These are phyloP conservation scores for Colletotrichum sp. DNA, from an alignment of 2,329 filamentous ascomycete genomes.

Conservation along the genomic window DNA sequence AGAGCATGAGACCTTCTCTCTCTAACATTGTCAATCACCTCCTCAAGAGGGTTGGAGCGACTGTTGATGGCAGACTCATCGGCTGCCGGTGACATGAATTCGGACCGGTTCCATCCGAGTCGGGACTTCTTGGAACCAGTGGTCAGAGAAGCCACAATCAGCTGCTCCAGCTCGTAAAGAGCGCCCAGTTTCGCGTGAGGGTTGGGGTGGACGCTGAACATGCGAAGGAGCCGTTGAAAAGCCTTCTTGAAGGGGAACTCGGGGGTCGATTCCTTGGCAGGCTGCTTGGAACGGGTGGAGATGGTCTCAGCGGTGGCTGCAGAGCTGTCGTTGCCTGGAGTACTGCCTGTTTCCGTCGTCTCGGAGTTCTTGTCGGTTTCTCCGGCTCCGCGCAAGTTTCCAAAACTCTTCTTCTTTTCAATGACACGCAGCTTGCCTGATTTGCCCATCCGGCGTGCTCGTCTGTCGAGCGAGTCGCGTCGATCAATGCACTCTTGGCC, in stretches of 20 bases:
- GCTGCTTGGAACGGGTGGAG: slow-evolving; percentile 30
- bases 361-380: slow-evolving; percentile 44
- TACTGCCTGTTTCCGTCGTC: slow-evolving; percentile 37
- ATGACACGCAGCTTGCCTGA: slow-evolving; percentile 52
- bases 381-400: slow-evolving; percentile 61
- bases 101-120: slow-evolving; percentile 35
- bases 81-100: slow-evolving; percentile 31
- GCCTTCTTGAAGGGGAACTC: slow-evolving; percentile 83
- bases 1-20: slow-evolving; percentile 68
- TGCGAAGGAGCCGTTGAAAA: slow-evolving; percentile 78
- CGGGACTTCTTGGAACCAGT: slow-evolving; percentile 36
- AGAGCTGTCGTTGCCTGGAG: slow-evolving; percentile 46
- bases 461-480: slow-evolving; percentile 58
- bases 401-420: slow-evolving; percentile 72
- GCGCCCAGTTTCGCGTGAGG: slow-evolving; percentile 85
- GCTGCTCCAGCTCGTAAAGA: slow-evolving; percentile 79
- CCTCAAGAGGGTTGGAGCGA: slow-evolving; percentile 59
- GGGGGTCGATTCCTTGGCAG: slow-evolving; percentile 36
- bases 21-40: slow-evolving; percentile 72
- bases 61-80: slow-evolving; percentile 36
- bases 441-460: slow-evolving; percentile 43
- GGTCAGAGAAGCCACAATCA: slow-evolving; percentile 72
- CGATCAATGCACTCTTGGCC: slow-evolving; percentile 69
- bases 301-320: slow-evolving; percentile 41
- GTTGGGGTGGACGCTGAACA: slow-evolving; percentile 89